Conservation (phyloP, 352 stramenopile genomes). For the Peronospora tabacina region DNA sequence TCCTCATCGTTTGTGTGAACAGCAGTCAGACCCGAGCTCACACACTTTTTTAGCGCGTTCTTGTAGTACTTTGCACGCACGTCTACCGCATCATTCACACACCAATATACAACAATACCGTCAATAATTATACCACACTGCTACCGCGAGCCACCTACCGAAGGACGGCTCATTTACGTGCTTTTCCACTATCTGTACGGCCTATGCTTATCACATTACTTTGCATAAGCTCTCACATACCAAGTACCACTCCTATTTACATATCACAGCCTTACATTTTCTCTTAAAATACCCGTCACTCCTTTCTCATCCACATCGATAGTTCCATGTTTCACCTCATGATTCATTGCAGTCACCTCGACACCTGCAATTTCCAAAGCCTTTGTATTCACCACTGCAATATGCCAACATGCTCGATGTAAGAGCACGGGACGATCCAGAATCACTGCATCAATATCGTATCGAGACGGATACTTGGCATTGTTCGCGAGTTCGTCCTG, state of each 20-base stretch:
- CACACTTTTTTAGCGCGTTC: conserved; percentile 53
- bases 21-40: conserved; percentile 68
- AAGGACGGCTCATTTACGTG: conserved; percentile 61
- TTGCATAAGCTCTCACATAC: background rate
- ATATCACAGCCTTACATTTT: conserved; percentile 33
- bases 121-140: background rate
- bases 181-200: conserved; percentile 61
- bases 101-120: background rate
- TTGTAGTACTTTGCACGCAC: conserved; percentile 54
- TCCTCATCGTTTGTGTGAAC: conserved; percentile 85
- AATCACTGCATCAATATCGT: conserved; percentile 75
- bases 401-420: conserved; percentile 87
- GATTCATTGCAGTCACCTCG: conserved; percentile 27
- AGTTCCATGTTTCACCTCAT: conserved; percentile 33
- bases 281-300: conserved; percentile 58
- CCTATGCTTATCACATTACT: conserved; percentile 24
- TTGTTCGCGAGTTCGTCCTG: conserved; percentile 63
- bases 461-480: conserved; percentile 56
- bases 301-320: conserved; percentile 63
- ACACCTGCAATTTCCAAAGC: conserved; percentile 66
- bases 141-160: conserved; percentile 22
- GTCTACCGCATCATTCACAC: conserved; percentile 20
- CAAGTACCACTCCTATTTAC: background rate
- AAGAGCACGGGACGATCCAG: conserved; percentile 63
- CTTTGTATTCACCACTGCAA: conserved; percentile 79